phyloP scores from a whole-genome alignment of 192 early-diverging fungal genomes.

The Ambispora gerdemannii region DNA sequence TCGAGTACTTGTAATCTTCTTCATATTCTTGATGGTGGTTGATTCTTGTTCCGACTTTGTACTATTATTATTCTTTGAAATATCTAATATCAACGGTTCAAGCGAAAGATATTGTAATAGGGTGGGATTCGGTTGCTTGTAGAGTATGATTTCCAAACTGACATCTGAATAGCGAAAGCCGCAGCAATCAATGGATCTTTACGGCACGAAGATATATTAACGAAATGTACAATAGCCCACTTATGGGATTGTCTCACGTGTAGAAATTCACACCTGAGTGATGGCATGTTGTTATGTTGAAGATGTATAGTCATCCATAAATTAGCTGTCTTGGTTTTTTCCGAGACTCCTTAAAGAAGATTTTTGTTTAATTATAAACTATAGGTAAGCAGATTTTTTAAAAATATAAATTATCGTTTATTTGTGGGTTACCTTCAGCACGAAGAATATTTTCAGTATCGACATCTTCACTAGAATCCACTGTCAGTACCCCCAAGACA shows the following conservation, averaged over 20 bases:
- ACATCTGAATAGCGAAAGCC: slow-evolving; percentile 40
- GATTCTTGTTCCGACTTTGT: slow-evolving; percentile 36
- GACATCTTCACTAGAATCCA: background rate
- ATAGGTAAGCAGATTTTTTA: background rate
- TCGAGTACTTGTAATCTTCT: slow-evolving; percentile 38
- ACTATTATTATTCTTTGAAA: slow-evolving; percentile 44
- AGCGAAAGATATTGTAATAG: slow-evolving; percentile 65
- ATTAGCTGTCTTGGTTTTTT: slow-evolving; percentile 40
- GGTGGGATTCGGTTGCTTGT: slow-evolving; percentile 54
- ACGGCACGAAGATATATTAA: background rate
- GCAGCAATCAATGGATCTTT: slow-evolving; percentile 37
- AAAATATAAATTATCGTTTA: background rate
- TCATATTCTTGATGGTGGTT: slow-evolving; percentile 37
- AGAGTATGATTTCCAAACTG: slow-evolving; percentile 53
- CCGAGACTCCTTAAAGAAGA: slow-evolving; percentile 18
- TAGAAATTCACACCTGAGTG: slow-evolving; percentile 30
- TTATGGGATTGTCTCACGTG: background rate
- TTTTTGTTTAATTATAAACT: background rate
- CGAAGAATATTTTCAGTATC: slow-evolving; percentile 12
- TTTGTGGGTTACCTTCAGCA: slow-evolving; percentile 30
- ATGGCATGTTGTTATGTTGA: slow-evolving; percentile 42
- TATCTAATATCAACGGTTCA: slow-evolving; percentile 64
- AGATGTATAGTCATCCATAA: slow-evolving; percentile 45
- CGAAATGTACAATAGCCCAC: background rate
- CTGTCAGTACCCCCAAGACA: slow-evolving; percentile 30